Conservation (phyloP, 208 protist species). For the Leishmania tarentolae region DNA sequence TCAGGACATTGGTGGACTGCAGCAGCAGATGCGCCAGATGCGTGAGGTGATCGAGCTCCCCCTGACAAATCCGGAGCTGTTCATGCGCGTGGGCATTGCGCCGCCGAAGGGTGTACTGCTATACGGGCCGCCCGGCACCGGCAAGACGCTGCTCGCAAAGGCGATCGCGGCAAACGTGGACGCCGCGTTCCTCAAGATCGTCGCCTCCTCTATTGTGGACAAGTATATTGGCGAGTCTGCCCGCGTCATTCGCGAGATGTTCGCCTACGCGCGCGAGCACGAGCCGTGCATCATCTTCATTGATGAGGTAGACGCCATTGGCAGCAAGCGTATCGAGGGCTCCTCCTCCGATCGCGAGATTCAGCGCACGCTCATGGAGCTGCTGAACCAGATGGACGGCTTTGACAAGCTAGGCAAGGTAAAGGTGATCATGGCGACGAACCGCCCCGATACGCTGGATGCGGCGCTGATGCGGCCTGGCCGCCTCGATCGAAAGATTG, state of each 20-base stretch:
- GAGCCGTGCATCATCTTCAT: conserved; percentile 99
- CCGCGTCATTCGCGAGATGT: conserved; percentile 99
- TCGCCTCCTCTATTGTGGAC: conserved; percentile 98
- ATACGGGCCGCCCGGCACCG: conserved; percentile 98
- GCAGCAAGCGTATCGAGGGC: conserved; percentile 98
- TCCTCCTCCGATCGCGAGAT: conserved; percentile 99
- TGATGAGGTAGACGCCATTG: conserved; percentile 99
- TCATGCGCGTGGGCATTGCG: conserved; percentile 98
- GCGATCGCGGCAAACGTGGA: conserved; percentile 99
- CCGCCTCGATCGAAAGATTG: conserved; percentile 96
- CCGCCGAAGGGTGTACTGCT: conserved; percentile 99
- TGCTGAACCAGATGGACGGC: conserved; percentile 99
- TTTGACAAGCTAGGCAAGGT: conserved; percentile 98
- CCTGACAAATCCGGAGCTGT: conserved; percentile 99
- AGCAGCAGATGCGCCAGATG: conserved; percentile 98
- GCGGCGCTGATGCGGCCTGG: conserved; percentile 98
- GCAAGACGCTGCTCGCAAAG: conserved; percentile 97
- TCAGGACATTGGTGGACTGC: conserved; percentile 97
- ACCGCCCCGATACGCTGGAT: conserved; percentile 96
- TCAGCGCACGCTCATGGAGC: conserved; percentile 99
- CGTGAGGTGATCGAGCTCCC: conserved; percentile 99
- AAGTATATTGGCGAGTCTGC: conserved; percentile 99
- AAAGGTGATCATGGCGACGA: conserved; percentile 99
- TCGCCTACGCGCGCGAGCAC: conserved; percentile 97
- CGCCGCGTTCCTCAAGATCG: conserved; percentile 98